These are phyloP conservation scores for Talaromyces sp. DNA, from an alignment of 2,329 filamentous ascomycete genomes.

Conservation along the genomic window DNA sequence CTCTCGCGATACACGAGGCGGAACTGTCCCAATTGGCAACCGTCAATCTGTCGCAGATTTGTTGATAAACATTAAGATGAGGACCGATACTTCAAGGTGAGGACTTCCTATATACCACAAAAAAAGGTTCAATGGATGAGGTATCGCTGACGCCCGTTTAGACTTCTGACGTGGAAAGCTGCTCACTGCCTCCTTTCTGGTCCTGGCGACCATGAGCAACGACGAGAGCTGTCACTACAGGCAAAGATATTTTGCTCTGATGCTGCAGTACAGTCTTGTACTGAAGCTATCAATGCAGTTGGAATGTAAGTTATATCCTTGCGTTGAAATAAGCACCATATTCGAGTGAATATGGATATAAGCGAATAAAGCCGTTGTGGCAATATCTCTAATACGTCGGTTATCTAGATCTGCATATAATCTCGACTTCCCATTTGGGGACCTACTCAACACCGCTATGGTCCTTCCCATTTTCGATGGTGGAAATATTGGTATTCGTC, in stretches of 20 bases:
- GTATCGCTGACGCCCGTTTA: not conserved
- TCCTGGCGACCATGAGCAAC: conserved; percentile 33
- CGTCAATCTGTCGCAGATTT: conserved; percentile 50
- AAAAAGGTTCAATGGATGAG: too few relatives aligned
- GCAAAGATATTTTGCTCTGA: conserved; percentile 52
- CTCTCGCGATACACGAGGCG: conserved; percentile 46
- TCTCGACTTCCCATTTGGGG: conserved; percentile 37
- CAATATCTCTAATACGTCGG: not conserved
- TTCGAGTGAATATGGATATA: not conserved
- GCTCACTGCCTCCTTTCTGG: conserved; percentile 41
- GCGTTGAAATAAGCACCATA: not conserved
- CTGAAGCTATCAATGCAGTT: conserved; percentile 49
- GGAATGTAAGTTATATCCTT: conserved; percentile 34
- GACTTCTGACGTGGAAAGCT: conserved; percentile 46
- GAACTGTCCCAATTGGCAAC: conserved; percentile 41
- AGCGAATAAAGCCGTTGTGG: not conserved
- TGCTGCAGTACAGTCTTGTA: conserved; percentile 43
- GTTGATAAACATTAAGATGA: conserved; percentile 50
- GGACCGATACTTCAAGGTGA: conserved; percentile 40
- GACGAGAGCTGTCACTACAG: conserved; percentile 44
- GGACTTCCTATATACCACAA: not conserved
- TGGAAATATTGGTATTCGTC: conserved; percentile 50
- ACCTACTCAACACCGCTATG: conserved; percentile 42
- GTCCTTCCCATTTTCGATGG: conserved; percentile 50
- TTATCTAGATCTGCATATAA: conserved; percentile 36